Conservation (phyloP, 2,329 filamentous ascomycete genomes). For the Epichloe coenophiala region DNA sequence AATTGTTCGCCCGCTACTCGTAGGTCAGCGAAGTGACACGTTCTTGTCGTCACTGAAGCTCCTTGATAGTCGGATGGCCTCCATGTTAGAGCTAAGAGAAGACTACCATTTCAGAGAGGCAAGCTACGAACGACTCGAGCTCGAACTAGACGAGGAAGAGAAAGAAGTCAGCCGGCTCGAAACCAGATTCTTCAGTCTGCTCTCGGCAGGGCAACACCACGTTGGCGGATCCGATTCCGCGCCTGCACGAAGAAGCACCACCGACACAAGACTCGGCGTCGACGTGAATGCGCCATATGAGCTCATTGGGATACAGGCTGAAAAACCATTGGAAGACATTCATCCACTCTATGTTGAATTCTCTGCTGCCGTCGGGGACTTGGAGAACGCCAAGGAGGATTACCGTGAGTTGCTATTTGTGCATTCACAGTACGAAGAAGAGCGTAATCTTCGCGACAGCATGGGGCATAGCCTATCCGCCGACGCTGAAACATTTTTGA, state of each 20-base stretch:
- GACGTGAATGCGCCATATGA: conserved; percentile 16
- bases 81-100: conserved; percentile 25
- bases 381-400: conserved; percentile 35
- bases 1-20: conserved; percentile 22
- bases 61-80: conserved; percentile 17
- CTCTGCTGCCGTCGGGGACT: conserved; percentile 29
- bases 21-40: conserved; percentile 12
- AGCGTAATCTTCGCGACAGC: conserved; percentile 20
- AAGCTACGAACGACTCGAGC: conserved; percentile 24
- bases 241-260: background rate
- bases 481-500: conserved; percentile 30
- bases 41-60: conserved; percentile 10
- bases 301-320: conserved; percentile 21
- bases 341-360: conserved; percentile 35
- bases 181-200: conserved; percentile 23
- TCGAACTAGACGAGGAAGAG: conserved; percentile 22
- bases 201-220: conserved; percentile 16
- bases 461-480: conserved; percentile 17
- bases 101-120: conserved; percentile 24
- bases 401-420: conserved; percentile 28
- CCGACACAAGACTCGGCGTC: conserved; percentile 2
- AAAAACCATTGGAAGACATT: conserved; percentile 23
- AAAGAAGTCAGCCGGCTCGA: conserved; percentile 22
- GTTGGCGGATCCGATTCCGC: conserved; percentile 2
- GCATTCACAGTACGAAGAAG: conserved; percentile 24